Evolutionary conservation across 2,329 filamentous ascomycete species (phyloP), one percentile per base, ranked within the genome.

Genomic region (Beauveria australis): DNA sequence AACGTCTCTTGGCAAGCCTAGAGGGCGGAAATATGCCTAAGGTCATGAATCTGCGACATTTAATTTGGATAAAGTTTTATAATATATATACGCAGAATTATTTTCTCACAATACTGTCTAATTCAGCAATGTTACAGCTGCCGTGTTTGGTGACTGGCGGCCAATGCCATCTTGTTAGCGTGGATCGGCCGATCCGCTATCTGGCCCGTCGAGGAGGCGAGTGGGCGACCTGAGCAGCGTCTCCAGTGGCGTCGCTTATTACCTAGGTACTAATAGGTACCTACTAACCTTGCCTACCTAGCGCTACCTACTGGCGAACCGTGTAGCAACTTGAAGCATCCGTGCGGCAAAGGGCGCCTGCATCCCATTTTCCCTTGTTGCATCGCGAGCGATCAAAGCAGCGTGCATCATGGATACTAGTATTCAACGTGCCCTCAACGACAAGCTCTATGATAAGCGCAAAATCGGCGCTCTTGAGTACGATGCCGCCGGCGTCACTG

Each of bases 361-460:
- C 37, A 40, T 59, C 28, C 24, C 22, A 47, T 44, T 26, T 46
- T 22, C 22, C 19, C 37, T 37, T 28, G n/a, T 49, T 56, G 18
- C 33, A 49, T 60, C 19, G 30, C 37, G 60, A 59, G 56, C 40
- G 37, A 53, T 18, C n/a, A 40, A 52, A 37, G 46, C 18, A 55
- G 44, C 22, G 24, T 28, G n/a, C 69, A 70, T 62, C 69, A 97
- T 97, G 92, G 93, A 97, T 79, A 81, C 84, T 70, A 88, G 87
- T 72, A 91, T 97, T 72, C 91, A 95, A 76, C 90, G 93, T 68
- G 84, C 92, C 67, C 81, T 99, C 72, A 96, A 95, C 73, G 94
- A 99, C 78, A 99, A 97, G 84, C 88, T 97, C 72, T 99, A 99
- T 75, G 94, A 99, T 73, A 96, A 95, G 80, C 86, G 95, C 72